Evolutionary conservation across 371 early-diverging fungal genomes (phyloP).

Genomic region (Apophysomyces elegans): DNA sequence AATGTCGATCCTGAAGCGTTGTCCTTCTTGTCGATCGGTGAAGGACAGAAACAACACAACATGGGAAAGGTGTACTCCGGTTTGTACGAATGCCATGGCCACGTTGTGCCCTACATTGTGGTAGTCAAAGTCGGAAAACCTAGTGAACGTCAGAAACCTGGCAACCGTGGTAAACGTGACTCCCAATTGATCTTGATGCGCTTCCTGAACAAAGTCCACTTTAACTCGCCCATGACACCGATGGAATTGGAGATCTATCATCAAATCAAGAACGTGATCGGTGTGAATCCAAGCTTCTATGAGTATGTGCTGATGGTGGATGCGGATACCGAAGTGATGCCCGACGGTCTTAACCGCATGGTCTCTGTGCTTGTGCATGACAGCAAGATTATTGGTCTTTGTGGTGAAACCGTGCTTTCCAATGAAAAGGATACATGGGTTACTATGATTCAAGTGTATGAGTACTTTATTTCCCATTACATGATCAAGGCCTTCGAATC

Average conservation of each 20-base stretch:
- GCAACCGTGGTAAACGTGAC: slow-evolving; percentile 91
- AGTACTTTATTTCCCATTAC: slow-evolving; percentile 91
- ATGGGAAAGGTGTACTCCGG: slow-evolving; percentile 92
- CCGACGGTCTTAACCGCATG: slow-evolving; percentile 70
- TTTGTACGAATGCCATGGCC: slow-evolving; percentile 76
- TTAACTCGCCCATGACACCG: slow-evolving; percentile 81
- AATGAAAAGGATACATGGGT: slow-evolving; percentile 93
- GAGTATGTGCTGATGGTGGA: slow-evolving; percentile 73
- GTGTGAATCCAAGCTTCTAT: slow-evolving; percentile 80
- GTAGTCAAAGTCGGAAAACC: slow-evolving; percentile 82
- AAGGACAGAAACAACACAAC: slow-evolving; percentile 79
- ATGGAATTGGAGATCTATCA: slow-evolving; percentile 92
- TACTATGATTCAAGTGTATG: slow-evolving; percentile 91
- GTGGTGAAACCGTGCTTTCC: slow-evolving; percentile 83
- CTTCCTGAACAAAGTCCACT: slow-evolving; percentile 80
- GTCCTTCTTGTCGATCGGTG: slow-evolving; percentile 83
- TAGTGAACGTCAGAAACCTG: slow-evolving; percentile 69
- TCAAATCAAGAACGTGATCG: slow-evolving; percentile 91
- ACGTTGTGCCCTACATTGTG: slow-evolving; percentile 78
- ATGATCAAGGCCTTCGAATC: slow-evolving; percentile 87
- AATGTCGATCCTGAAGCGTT: slow-evolving; percentile 77
- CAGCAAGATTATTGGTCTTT: slow-evolving; percentile 81
- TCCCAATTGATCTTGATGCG: slow-evolving; percentile 88
- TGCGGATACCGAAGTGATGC: slow-evolving; percentile 73
- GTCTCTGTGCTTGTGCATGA: slow-evolving; percentile 84